Conservation (phyloP, 2,329 filamentous ascomycete species). For the Alternaria arborescens region DNA sequence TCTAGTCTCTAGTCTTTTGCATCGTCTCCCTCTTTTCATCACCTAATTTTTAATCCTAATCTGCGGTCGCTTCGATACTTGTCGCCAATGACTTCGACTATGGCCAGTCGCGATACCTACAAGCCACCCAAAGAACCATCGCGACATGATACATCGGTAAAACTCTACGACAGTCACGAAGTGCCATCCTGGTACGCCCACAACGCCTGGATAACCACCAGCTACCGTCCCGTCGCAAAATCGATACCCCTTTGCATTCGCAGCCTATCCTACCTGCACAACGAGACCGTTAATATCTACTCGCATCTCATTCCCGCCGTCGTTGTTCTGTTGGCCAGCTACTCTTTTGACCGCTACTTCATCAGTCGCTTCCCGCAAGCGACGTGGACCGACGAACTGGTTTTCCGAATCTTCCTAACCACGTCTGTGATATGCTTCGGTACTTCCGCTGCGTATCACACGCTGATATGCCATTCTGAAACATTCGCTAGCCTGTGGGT, state of each 20-base stretch:
- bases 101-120: neutral
- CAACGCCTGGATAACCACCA: conserved; percentile 59
- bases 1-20: neutral
- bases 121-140: neutral
- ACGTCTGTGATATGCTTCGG: conserved; percentile 50
- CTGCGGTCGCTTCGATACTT: neutral
- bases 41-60: neutral
- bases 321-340: conserved; percentile 15
- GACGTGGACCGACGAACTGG: conserved; percentile 27
- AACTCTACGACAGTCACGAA: neutral
- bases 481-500: conserved; percentile 81
- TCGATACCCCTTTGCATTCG: conserved; percentile 65
- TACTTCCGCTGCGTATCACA: conserved; percentile 75
- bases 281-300: conserved; percentile 73
- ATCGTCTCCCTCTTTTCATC: neutral
- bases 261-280: conserved; percentile 68
- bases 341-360: conserved; percentile 22
- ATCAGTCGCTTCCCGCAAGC: conserved; percentile 16
- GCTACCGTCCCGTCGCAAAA: conserved; percentile 68
- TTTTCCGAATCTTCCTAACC: conserved; percentile 34
- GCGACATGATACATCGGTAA: neutral
- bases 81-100: neutral
- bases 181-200: conserved; percentile 15
- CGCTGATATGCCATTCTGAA: conserved; percentile 81
- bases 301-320: conserved; percentile 62